Percentiles rank a stretch among this genome's conserved stretches.
Conservation (phyloP, 177 flowering plant genomes). For the Viscum album region DNA sequence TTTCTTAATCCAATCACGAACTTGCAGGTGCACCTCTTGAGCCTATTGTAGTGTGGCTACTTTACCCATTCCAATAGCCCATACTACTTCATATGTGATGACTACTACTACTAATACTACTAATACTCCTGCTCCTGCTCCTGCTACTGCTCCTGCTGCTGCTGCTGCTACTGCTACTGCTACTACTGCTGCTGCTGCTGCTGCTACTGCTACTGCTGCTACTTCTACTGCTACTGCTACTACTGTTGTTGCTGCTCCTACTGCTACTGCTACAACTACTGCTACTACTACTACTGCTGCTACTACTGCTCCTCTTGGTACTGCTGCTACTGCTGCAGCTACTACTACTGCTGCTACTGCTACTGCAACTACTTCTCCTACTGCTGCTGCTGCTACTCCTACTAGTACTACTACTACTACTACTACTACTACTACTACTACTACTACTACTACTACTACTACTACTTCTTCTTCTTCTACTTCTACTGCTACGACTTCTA, state of each 20-base stretch:
- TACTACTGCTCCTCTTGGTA: background rate
- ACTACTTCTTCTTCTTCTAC: background rate
- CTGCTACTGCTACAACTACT: background rate
- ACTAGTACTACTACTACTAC: background rate
- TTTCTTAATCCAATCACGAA: too few species aligned
- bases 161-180: background rate
- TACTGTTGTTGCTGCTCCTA: background rate
- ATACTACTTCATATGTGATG: too few species aligned
- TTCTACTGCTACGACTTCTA: background rate
- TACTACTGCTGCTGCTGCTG: background rate
- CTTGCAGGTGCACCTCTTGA: too few species aligned
- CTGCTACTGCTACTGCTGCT: constrained; percentile 1
- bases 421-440: background rate
- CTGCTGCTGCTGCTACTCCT: background rate
- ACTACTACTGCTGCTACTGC: constrained; percentile 2
- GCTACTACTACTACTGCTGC: background rate
- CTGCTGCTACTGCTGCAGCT: background rate
- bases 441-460: background rate
- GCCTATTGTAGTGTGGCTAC: too few species aligned
- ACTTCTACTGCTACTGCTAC: background rate
- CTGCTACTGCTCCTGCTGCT: background rate
- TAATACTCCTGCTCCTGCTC: background rate
- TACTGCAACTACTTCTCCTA: background rate
- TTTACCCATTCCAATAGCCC: too few species aligned
- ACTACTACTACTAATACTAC: too few species aligned